phyloP scores from a whole-genome alignment of 306 rosid species.

The Gastrolobium bilobum region DNA sequence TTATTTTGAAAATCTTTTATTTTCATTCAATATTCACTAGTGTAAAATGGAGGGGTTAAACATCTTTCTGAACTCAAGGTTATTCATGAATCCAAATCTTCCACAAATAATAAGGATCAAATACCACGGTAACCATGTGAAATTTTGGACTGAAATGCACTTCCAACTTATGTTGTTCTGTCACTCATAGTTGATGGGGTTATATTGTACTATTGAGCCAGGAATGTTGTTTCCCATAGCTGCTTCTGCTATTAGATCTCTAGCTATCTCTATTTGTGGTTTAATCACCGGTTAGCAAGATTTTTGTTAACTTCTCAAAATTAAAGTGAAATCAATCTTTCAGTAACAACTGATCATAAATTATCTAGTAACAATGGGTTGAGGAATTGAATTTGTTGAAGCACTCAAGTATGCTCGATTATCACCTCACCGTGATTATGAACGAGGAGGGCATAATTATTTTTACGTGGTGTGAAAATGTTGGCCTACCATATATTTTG shows the following conservation, averaged over 20 bases:
- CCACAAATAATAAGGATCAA: not conserved
- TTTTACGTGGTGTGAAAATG: no score
- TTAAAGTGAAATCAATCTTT: not conserved
- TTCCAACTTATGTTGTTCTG: not conserved
- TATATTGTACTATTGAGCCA: not conserved
- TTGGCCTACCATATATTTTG: no score
- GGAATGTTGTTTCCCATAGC: not conserved
- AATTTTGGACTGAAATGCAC: constrained; percentile 15
- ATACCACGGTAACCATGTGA: not conserved
- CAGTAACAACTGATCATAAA: no score
- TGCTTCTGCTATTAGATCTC: not conserved
- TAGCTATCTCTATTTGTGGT: not conserved
- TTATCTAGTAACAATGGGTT: not conserved
- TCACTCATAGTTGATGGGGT: not conserved
- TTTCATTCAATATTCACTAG: constrained; percentile 7
- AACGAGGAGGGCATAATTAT: no score
- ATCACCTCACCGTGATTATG: not conserved
- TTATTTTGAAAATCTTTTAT: not conserved
- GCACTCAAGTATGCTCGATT: not conserved
- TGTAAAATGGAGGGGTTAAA: constrained; percentile 8
- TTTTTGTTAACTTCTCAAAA: not conserved
- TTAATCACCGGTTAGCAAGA: not conserved
- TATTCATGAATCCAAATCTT: constrained; percentile 3
- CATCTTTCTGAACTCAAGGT: not conserved
- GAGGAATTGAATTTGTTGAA: not conserved